Evolutionary conservation across 1,284 basidiomycete species (phyloP).

Genomic region (Tilletia caries): DNA sequence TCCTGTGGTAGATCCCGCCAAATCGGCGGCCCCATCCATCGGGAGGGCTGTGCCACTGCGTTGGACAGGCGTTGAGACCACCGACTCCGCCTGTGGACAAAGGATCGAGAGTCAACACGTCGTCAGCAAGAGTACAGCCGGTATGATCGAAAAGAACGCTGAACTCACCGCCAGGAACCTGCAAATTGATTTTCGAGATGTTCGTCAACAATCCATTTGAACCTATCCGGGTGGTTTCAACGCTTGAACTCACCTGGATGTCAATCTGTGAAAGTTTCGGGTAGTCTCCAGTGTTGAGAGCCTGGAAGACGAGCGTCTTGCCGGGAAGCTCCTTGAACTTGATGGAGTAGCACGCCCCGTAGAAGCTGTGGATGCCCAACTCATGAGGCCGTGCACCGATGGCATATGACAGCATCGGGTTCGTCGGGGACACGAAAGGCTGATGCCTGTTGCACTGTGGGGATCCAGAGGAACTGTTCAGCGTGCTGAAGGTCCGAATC

Average conservation of each 20-base stretch:
- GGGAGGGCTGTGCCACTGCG: background rate
- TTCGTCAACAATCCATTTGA: too few relatives aligned
- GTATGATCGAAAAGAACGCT: background rate
- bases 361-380: background rate
- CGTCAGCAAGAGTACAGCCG: background rate
- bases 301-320: conserved; percentile 11
- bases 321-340: background rate
- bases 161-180: background rate
- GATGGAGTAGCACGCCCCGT: background rate
- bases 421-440: background rate
- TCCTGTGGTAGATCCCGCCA: background rate
- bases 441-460: background rate
- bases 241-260: too few relatives aligned
- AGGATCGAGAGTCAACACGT: background rate
- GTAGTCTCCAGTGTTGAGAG: background rate
- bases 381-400: background rate
- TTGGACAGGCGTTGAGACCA: background rate
- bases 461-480: background rate
- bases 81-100: background rate
- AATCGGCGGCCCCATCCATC: background rate
- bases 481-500: background rate
- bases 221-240: too few relatives aligned
- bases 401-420: background rate
- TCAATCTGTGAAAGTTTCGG: background rate
- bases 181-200: background rate